Base-by-base conservation (phyloP, 2,329 filamentous ascomycete species). In the Epichloe coenophiala region DNA sequence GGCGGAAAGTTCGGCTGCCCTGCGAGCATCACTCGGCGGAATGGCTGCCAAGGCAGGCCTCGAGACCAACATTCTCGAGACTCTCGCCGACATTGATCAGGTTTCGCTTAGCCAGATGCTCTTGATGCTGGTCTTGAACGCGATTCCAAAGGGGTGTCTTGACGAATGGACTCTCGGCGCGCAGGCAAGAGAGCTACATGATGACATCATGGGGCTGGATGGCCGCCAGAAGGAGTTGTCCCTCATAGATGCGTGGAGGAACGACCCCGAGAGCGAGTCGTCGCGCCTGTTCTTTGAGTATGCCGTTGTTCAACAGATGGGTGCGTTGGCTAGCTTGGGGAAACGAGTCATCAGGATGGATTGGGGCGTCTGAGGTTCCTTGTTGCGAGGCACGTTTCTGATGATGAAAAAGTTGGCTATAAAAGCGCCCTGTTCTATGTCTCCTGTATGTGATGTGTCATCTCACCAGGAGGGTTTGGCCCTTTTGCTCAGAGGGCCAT, bases 101-200 rank as follows among this genome's bases (percentile, higher is more conserved):
- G 68, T 76, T 3, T 74, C 71, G 9, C 63, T 79, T 47, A 75
- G 73, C 54, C 75, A 81, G 56, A 72, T 72, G 50, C 59, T 81
- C 13, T 63, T 80, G 49, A 63, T 71, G 38, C 67, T 81, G 57
- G 66, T 75, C 12, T 55, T 72, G 19, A 62, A 67, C 33, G 68
- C 71, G 44, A 69, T 65, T 1, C 68, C 69, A 0, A 56, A 61
- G 31, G 71, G 66, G 4, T 70, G 74, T 54, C 67, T 68, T 5
- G 62, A 67, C 6, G 69, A 71, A 6, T 78, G 75, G 71, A 67
- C 67, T 27, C 63, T 77, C 2, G 58, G 70, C 36, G 58, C 57
- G 2, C 61, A 69, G 47, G 75, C 76, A 2, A 66, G 60, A 45
- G 66, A 67, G 19, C 70, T 78, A 65, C 59, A 81, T 41, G 59